These are phyloP conservation scores for Scopulariopsis brevicaulis DNA, from an alignment of 2,329 filamentous ascomycete species.

Conservation along the genomic window DNA sequence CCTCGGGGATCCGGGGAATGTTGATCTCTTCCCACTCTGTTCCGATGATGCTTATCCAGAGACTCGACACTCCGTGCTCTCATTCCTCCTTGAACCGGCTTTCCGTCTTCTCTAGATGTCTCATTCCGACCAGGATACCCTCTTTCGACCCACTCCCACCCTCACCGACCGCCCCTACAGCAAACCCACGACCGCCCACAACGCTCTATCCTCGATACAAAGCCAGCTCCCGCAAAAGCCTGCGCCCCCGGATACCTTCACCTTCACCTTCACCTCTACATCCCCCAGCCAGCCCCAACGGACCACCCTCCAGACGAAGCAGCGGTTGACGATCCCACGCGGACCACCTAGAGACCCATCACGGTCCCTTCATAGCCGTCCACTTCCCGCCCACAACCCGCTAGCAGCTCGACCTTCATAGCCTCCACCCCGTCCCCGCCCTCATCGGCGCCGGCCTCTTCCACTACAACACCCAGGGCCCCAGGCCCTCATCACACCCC, in stretches of 20 bases:
- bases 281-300: slow-evolving; percentile 1
- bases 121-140: neutral
- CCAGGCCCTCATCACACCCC: slow-evolving; percentile 39
- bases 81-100: neutral
- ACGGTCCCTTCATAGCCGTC: slow-evolving; percentile 37
- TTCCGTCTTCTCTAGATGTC: neutral
- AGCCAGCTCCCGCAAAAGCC: slow-evolving; percentile 45
- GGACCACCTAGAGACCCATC: slow-evolving; percentile 36
- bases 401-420: slow-evolving; percentile 43
- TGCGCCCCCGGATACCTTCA: slow-evolving; percentile 40
- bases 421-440: slow-evolving; percentile 43
- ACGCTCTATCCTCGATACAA: slow-evolving; percentile 48
- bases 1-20: no score
- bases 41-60: no score
- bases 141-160: neutral
- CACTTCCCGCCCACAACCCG: slow-evolving; percentile 18
- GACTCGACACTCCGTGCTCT: no score
- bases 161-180: neutral
- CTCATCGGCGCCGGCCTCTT: slow-evolving; percentile 44
- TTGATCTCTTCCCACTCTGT: no score
- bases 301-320: slow-evolving; percentile 6
- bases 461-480: slow-evolving; percentile 47
- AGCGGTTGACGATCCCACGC: slow-evolving; percentile 14
- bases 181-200: slow-evolving; percentile 8
- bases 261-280: slow-evolving; percentile 18